Percentiles rank a stretch among this genome's conserved stretches.
Evolutionary conservation across 495 filamentous ascomycete genomes (phyloP).

Genomic region (Tuber aestivum): DNA sequence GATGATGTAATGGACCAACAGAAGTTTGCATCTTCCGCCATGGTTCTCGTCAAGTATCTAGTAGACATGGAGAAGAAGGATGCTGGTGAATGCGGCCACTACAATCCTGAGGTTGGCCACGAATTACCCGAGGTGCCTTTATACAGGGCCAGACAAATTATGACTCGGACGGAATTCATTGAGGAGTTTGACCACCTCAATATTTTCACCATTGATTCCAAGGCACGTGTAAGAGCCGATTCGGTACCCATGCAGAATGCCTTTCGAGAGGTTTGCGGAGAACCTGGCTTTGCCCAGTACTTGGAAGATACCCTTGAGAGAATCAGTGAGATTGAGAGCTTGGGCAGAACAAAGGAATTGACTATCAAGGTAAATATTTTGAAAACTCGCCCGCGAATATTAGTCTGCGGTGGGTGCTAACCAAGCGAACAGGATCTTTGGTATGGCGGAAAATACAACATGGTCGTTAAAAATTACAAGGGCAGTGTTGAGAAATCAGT

Average conservation of each 20-base stretch:
- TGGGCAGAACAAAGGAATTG: conserved; percentile 84
- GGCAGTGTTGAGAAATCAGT: conserved; percentile 37
- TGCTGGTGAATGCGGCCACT: conserved; percentile 53
- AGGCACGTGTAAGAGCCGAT: conserved; percentile 83
- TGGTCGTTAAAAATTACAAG: conserved; percentile 53
- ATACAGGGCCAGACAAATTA: conserved; percentile 79
- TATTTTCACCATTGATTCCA: conserved; percentile 87
- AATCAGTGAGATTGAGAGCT: conserved; percentile 82
- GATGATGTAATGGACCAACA: conserved; percentile 99
- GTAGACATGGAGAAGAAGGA: conserved; percentile 69
- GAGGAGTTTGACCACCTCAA: conserved; percentile 87
- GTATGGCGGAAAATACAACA: conserved; percentile 69
- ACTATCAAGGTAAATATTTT: conserved; percentile 68
- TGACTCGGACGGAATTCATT: conserved; percentile 95
- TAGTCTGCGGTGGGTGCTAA: conserved; percentile 43
- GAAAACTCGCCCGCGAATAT: background rate
- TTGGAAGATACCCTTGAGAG: conserved; percentile 75
- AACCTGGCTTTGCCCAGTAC: conserved; percentile 70
- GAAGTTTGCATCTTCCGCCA: conserved; percentile 89
- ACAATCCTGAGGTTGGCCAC: conserved; percentile 58
- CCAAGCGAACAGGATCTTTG: conserved; percentile 48
- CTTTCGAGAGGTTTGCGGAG: conserved; percentile 69
- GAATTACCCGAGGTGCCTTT: conserved; percentile 74
- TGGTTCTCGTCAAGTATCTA: conserved; percentile 85
- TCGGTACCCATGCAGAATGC: conserved; percentile 94